Base-by-base conservation (phyloP, 2,329 filamentous ascomycete species). In the Karstenula rhodostoma region DNA sequence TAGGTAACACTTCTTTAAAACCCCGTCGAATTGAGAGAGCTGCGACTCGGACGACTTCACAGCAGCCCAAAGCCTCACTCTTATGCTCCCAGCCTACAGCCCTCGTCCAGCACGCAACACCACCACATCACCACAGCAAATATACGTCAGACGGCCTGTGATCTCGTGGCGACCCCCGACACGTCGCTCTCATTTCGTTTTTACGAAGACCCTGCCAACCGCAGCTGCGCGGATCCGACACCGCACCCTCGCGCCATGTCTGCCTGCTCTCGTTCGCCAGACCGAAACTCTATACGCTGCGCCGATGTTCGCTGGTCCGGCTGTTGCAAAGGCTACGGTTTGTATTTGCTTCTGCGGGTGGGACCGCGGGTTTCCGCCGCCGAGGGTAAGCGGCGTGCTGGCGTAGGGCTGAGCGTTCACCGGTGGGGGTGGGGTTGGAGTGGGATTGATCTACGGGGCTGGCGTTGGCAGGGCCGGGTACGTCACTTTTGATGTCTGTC, bases 121-220 rank as follows among this genome's bases (percentile, higher is more conserved):
- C 35, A 49, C 17, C 15, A 49, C 12, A 49, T 49, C 46, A 54
- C 19, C 32, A n/a, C 15, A 53, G 22, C 29, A 23, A 46, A 25
- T 19, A n/a, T n/a, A 43, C 27, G 43, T 59, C 57, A 59, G 22
- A 13, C 22, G 22, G 1, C 35, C 49, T 27, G 22, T 59, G 57
- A 54, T 48, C 57, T 22, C 52, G 25, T 27, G 19, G 27, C 35
- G 17, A 49, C 32, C 23, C 19, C 42, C 32, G 43, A 59, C 50
- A 59, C 42, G 43, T 59, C 50, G 48, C 15, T 32, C 33, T 32
- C 29, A 35, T 32, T 13, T 27, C n/a, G 23, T 48, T 22, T 33
- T 35, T 47, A 17, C 44, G 17, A 27, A 37, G 12, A 27, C 17
- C 25, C 35, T 27, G 32, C 50, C 50, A 54, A 58, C 25, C 44